Evolutionary conservation across 108 stramenopile genomes (phyloP), one percentile per base, ranked within the genome.

Genomic region (Asterionellopsis glacialis): DNA sequence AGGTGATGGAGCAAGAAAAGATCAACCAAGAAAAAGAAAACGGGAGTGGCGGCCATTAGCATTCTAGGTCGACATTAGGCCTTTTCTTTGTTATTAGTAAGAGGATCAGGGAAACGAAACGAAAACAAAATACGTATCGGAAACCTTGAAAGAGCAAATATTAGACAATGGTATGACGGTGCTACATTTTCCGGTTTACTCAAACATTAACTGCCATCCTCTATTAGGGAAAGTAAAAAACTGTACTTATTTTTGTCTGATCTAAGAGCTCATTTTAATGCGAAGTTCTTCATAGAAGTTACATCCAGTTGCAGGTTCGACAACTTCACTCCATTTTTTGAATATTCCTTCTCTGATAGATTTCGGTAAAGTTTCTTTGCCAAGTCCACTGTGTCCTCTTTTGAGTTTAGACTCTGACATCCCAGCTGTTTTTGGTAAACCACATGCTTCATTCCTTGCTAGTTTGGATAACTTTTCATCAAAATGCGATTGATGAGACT

Each of bases 1-100:
- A 58, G n/a, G 81, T 87, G n/a, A 61, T 55, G 14, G 81, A 69
- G 42, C 83, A 90, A 59, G 61, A 82, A 49, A 65, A 81, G 51
- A 41, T 25, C 6, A 57, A 57, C 6, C 1, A 48, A 21, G 19
- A 21, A 22, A 41, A 21, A 16, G 56, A 15, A 57, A 33, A 40
- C 33, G 56, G 12, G 28, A 33, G 5, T 41, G 56, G 39, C 9
- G 53, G 25, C 11, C 33, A 33, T 33, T 33, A 33, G 33, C 33
- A 33, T 33, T 7, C 33, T 7, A 33, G 2, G 2, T 33, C 33
- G 33, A 33, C 33, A 7, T 33, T 33, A 33, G 33, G 33, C 33
- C 33, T 33, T 5, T 5, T 33, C 5, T 33, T 33, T 7, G 33
- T 33, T 33, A 7, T 33, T 33, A 33, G 33, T 5, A 33, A 33